Base-by-base conservation (phyloP, 257 asterid species). In the Cruciata laevipes region DNA sequence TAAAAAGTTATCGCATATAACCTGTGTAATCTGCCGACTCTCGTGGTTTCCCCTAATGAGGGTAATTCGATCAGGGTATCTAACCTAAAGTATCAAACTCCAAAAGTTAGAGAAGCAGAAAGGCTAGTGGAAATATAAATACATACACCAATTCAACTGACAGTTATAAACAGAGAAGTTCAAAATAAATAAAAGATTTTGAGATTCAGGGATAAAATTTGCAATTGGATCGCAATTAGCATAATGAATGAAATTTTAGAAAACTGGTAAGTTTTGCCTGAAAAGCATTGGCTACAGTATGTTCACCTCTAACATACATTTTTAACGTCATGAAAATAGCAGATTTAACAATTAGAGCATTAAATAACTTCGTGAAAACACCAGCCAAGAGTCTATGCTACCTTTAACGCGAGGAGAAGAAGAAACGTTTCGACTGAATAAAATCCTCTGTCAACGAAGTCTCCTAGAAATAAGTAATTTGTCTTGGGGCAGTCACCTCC, bases 21-120 rank as follows among this genome's bases (percentile, higher is more conserved):
- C 99, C 97, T 93, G 99, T 70, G 99, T 93, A 69, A 93, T 93
- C 80, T 93, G 99, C 56, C 96, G 89, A 80, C 98, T 89, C 85
- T 92, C 98, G 65, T 92, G 98, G 85, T 92, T 92, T 60, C 98
- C 98, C 77, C 99, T 82, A 70, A 93, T 90, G 68, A 93, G 89
- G 33, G 99, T 93, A 77, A 93, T 93, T 77, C 99, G 86, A 77
- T 93, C 97, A 9, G 99, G 97, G 82, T 90, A 93, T 25, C 99
- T 82, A 72, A 93, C 99, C 99, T 93, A 79, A 74, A 78, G 76
- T 73, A 51, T 52, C 35, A 52, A 56, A 11, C 12, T 12, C 14
- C 47, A 60, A 51, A 31, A 57, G 27, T 59, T 61, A 42, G 65
- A 66, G 23, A 66, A 24, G 65, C 70, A 52, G 33, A 53, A 5